phyloP scores from a whole-genome alignment of 345 rosid species.

The Gossypium thurberi region DNA sequence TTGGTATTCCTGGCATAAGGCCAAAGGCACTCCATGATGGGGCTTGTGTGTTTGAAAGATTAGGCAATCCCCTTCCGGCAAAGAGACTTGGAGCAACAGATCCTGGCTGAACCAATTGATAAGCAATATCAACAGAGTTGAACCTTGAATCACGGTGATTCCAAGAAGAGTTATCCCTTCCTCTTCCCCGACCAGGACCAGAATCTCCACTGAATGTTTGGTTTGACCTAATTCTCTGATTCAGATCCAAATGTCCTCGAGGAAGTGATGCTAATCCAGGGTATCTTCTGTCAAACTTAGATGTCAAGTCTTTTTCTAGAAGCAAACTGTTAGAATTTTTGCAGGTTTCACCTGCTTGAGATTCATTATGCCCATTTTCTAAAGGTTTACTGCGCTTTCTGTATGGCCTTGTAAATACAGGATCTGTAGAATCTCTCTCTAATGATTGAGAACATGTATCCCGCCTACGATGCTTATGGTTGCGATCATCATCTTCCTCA shows the following conservation, averaged over 20 bases:
- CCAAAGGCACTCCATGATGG: constrained; percentile 81
- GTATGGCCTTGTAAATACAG: constrained; percentile 49
- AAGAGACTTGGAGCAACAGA: constrained; percentile 47
- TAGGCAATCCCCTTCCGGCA: constrained; percentile 68
- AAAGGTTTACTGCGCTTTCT: constrained; percentile 56
- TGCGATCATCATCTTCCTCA: constrained; percentile 97
- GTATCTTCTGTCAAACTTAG: constrained; percentile 56
- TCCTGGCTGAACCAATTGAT: constrained; percentile 64
- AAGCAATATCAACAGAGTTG: constrained; percentile 54
- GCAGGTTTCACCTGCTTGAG: constrained; percentile 45
- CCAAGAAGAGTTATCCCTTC: constrained; percentile 73
- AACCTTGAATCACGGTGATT: constrained; percentile 62
- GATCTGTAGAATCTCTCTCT: constrained; percentile 63
- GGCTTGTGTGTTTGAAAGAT: constrained; percentile 49
- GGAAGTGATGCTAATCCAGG: constrained; percentile 39
- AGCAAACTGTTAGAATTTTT: constrained; percentile 31
- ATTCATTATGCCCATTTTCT: constrained; percentile 63
- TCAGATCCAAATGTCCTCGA: constrained; percentile 45
- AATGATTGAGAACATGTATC: constrained; percentile 64
- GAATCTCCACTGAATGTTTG: constrained; percentile 55
- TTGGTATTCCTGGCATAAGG: constrained; percentile 62
- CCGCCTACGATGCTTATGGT: constrained; percentile 88
- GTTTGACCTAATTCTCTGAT: constrained; percentile 55
- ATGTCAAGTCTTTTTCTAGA: constrained; percentile 35
- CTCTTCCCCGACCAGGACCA: constrained; percentile 79